Evolutionary conservation across 768 basidiomycete species (phyloP).

Genomic region (Russula sp.): DNA sequence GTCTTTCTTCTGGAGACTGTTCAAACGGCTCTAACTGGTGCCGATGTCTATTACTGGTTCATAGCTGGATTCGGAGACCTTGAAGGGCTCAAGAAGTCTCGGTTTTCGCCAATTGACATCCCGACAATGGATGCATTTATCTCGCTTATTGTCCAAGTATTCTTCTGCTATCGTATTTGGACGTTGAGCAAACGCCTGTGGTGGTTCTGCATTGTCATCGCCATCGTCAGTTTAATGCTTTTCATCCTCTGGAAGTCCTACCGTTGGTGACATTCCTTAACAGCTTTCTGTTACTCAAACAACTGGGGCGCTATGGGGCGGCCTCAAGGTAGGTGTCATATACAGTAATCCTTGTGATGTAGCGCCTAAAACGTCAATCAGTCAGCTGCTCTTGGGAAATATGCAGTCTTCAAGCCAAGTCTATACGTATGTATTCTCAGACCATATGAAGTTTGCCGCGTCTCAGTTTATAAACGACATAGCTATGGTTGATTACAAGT

Average conservation of each 20-base stretch:
- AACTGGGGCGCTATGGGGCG: constrained; percentile 3
- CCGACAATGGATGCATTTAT: constrained; percentile 11
- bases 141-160: constrained; percentile 16
- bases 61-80: constrained; percentile 14
- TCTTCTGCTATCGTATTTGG: constrained; percentile 26
- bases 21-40: constrained; percentile 19
- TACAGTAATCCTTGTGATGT: neutral
- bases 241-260: neutral
- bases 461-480: neutral
- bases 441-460: no score
- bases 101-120: constrained; percentile 14
- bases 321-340: constrained; percentile 1
- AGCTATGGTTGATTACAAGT: constrained; percentile 20
- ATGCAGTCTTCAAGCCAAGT: neutral
- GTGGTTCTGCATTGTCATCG: constrained; percentile 13
- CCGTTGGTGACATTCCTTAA: neutral
- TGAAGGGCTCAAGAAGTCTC: neutral
- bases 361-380: neutral
- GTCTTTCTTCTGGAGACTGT: constrained; percentile 16
- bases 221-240: neutral
- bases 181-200: constrained; percentile 11
- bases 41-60: constrained; percentile 25
- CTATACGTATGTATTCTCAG: constrained; percentile 5
- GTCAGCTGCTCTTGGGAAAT: constrained; percentile 11
- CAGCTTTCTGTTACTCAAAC: constrained; percentile 9